phyloP scores from a whole-genome alignment of 2,329 filamentous ascomycete genomes.

The Pseudocercospora macadamiae region DNA sequence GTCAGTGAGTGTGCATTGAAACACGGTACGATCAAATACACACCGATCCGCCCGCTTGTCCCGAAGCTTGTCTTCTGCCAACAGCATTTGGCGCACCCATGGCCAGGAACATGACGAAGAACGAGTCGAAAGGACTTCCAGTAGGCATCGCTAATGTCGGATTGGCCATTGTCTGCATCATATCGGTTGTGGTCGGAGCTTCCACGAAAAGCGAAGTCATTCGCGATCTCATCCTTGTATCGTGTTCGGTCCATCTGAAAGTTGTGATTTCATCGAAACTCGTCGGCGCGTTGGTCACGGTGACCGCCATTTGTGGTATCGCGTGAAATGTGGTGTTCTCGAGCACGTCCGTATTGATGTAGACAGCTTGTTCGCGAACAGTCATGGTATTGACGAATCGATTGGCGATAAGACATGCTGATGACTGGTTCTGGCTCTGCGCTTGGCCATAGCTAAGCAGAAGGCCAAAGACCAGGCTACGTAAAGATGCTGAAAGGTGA shows the following conservation, averaged over 20 bases:
- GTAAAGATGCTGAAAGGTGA: constrained; percentile 12
- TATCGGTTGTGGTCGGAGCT: background rate
- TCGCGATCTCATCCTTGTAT: background rate
- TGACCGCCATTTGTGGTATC: constrained; percentile 29
- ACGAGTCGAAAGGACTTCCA: constrained; percentile 6
- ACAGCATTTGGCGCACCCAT: background rate
- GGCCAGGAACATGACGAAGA: constrained; percentile 3
- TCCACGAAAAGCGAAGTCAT: background rate
- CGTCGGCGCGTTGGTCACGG: constrained; percentile 36
- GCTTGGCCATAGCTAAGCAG: constrained; percentile 14
- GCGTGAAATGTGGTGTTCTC: constrained; percentile 36
- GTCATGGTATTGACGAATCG: constrained; percentile 16
- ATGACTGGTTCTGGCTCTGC: too few relatives aligned
- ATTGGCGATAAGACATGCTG: constrained; percentile 17
- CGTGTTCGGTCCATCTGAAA: constrained; percentile 30
- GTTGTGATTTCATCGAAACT: constrained; percentile 34
- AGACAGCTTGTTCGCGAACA: constrained; percentile 34
- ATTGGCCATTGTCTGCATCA: background rate
- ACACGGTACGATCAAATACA: constrained; percentile 25
- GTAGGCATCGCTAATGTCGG: background rate
- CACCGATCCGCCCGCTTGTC: constrained; percentile 3
- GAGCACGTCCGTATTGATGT: constrained; percentile 32
- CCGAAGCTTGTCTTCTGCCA: constrained; percentile 13
- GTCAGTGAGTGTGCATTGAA: constrained; percentile 32
- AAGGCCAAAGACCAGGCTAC: constrained; percentile 18